Evolutionary conservation across 345 rosid genomes (phyloP), one percentile per base, ranked within the genome.

Genomic region (Lagerstroemia speciosa): DNA sequence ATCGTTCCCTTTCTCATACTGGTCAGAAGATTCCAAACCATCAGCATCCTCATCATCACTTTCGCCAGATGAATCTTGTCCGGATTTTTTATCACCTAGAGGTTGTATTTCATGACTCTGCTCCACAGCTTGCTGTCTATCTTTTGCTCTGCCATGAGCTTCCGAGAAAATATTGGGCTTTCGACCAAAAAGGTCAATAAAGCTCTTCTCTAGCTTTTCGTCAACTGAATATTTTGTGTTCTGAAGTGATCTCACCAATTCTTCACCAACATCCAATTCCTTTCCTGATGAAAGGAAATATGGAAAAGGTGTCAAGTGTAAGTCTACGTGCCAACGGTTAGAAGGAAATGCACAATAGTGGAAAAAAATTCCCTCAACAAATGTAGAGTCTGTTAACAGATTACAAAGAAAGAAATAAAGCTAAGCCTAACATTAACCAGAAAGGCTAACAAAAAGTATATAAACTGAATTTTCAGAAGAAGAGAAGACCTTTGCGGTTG

Each of bases 201-300:
- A 84, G 77, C 95, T 89, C 69, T 85, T 81, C n/a, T 82, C 88
- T 57, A 94, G 73, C 74, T 91, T 89, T 78, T 94, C 97, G 68
- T 94, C 92, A 75, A 94, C 79, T 26, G 95, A 87, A 79, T 85
- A 91, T 72, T 85, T 89, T 65, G 94, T 80, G 63, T 83, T 87
- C 77, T 91, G 97, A 50, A 94, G 86, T 48, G 96, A 86, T 79
- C 82, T 94, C 46, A 94, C 92, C 81, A 94, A 67, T 63, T 63
- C 81, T 78, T 84, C 97, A 64, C 99, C 99, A 40, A 89, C 90
- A 84, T 89, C 96, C 69, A 65, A 78, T 36, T 81, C 86, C 75
- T 78, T 86, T 72, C 90, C 99, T 94, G 82, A 55, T 72, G 66
- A 79, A 38, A 74, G 40, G 67, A 26, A 26, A 78, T 7, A 36